Evolutionary conservation across 192 early-diverging fungal species (phyloP).

Genomic region (Geranomyces variabilis): DNA sequence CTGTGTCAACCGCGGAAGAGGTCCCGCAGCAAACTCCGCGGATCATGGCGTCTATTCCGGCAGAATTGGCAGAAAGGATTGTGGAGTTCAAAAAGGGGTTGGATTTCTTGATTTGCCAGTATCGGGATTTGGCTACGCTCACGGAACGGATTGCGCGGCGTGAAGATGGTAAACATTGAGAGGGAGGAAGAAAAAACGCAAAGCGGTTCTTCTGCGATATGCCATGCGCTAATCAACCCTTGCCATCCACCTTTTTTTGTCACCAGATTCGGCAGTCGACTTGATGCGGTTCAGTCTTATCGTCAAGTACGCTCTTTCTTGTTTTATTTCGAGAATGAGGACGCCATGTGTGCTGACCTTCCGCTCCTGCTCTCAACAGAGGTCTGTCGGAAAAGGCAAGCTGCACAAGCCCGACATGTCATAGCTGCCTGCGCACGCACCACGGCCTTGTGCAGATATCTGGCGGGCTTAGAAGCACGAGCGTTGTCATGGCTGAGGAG

Average conservation of each 20-base stretch:
- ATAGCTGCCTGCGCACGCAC: conserved; percentile 55
- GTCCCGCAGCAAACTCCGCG: conserved; percentile 40
- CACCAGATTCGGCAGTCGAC: conserved; percentile 50
- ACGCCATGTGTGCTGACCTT: not conserved
- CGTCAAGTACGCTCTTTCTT: conserved; percentile 51
- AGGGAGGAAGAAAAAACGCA: not conserved
- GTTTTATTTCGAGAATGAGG: too few relatives aligned
- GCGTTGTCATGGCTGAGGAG: conserved; percentile 49
- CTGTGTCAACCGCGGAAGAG: conserved; percentile 57
- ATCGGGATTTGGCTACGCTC: conserved; percentile 60
- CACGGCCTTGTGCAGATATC: conserved; percentile 55
- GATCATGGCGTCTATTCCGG: conserved; percentile 39
- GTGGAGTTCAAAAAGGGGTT: conserved; percentile 52
- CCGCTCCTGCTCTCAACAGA: conserved; percentile 33
- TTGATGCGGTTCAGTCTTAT: conserved; percentile 59
- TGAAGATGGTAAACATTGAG: conserved; percentile 54
- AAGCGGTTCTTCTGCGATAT: too few relatives aligned
- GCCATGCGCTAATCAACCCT: too few relatives aligned
- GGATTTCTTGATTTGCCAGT: conserved; percentile 58
- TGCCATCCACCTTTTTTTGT: not conserved
- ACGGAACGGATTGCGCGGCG: conserved; percentile 67
- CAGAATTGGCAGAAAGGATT: conserved; percentile 56
- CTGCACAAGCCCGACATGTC: conserved; percentile 62
- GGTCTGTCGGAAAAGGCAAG: conserved; percentile 56
- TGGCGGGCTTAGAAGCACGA: conserved; percentile 49